Evolutionary conservation across 108 stramenopile genomes (phyloP).

Genomic region (Skeletonema costatum): DNA sequence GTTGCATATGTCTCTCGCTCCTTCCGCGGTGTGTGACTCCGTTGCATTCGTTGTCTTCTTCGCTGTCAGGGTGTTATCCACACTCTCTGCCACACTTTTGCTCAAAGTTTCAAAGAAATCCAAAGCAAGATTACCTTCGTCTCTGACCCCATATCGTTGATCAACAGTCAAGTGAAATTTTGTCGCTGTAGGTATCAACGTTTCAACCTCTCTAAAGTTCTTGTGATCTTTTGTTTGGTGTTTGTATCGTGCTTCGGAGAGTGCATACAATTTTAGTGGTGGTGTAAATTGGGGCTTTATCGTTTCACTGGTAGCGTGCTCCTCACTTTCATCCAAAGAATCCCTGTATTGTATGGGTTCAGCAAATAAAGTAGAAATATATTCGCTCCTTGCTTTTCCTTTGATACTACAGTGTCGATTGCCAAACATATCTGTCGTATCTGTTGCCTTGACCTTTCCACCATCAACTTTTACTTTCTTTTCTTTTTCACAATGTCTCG

Average conservation of each 20-base stretch:
- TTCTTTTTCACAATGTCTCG: constrained; percentile 46
- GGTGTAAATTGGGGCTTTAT: constrained; percentile 36
- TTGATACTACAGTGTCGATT: constrained; percentile 36
- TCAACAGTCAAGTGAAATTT: constrained; percentile 38
- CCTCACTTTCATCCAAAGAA: neutral
- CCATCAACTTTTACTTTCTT: constrained; percentile 10
- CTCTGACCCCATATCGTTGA: constrained; percentile 41
- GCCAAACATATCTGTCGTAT: constrained; percentile 21
- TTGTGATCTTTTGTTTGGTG: constrained; percentile 18
- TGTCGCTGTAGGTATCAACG: constrained; percentile 25
- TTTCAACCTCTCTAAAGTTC: constrained; percentile 45
- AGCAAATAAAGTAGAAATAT: constrained; percentile 43
- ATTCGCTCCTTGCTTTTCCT: constrained; percentile 33
- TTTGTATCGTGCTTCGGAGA: constrained; percentile 21
- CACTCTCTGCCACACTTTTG: constrained; percentile 26
- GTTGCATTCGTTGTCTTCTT: neutral
- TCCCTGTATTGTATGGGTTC: constrained; percentile 20
- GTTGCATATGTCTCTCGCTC: constrained; percentile 7
- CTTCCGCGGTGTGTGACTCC: neutral
- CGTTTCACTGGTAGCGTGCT: neutral
- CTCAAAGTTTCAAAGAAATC: constrained; percentile 35
- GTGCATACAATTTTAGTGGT: constrained; percentile 37
- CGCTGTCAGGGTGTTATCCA: neutral
- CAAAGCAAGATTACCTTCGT: constrained; percentile 32
- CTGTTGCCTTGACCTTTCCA: neutral